phyloP scores from a whole-genome alignment of 352 stramenopile genomes.

The Thraustochytrium sp. region DNA sequence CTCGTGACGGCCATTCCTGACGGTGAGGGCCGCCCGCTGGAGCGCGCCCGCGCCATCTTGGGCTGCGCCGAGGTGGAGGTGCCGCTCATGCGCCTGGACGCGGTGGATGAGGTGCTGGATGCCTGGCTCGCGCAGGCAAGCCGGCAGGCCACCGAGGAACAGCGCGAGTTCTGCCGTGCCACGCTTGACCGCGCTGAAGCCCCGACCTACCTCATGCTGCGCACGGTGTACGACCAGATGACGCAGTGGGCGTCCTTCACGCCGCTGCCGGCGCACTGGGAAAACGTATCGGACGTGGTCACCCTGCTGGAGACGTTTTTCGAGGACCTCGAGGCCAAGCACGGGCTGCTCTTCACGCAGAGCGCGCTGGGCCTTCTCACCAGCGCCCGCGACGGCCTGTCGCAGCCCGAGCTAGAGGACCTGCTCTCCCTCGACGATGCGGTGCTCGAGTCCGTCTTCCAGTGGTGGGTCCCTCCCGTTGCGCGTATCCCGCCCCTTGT shows the following conservation, averaged over 20 bases:
- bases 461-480: conserved; percentile 12
- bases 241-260: neutral
- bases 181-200: neutral
- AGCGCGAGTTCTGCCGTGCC: neutral
- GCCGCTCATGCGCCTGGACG: neutral
- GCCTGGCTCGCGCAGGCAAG: neutral
- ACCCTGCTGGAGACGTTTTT: neutral
- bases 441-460: neutral
- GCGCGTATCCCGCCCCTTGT: conserved; percentile 14
- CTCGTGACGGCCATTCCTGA: neutral
- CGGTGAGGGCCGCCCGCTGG: neutral
- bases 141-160: neutral
- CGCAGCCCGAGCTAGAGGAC: neutral
- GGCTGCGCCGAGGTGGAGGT: neutral
- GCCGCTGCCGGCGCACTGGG: neutral
- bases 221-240: conserved; percentile 24
- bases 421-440: conserved; percentile 4
- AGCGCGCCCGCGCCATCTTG: neutral
- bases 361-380: neutral
- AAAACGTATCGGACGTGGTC: neutral
- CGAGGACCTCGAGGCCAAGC: neutral
- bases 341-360: conserved; percentile 1
- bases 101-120: neutral
- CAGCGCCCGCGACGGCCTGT: neutral
- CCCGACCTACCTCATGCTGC: conserved; percentile 27